A percentile compares a stretch with the other conserved stretches of the same genome.
phyloP scores from a whole-genome alignment of 2,329 filamentous ascomycete species.

The Pseudogymnoascus sp. region DNA sequence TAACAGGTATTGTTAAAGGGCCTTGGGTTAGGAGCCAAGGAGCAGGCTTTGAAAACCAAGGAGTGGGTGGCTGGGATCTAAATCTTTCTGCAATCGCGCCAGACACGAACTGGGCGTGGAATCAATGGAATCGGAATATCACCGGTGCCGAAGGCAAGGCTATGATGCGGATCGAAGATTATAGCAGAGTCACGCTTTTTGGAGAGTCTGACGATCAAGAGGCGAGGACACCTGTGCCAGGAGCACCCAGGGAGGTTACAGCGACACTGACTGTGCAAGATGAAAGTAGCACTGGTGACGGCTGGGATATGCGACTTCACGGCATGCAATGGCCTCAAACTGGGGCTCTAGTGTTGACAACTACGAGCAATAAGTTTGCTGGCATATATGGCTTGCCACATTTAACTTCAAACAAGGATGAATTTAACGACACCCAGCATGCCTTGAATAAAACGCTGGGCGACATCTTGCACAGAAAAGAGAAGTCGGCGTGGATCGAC shows the following conservation, averaged over 20 bases:
- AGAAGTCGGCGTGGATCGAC: slow-evolving; percentile 45
- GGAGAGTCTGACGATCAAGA: slow-evolving; percentile 24
- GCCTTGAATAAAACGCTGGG: slow-evolving; percentile 68
- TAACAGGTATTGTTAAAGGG: slow-evolving; percentile 27
- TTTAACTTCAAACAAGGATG: slow-evolving; percentile 52
- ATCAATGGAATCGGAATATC: slow-evolving; percentile 69
- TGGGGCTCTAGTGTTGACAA: slow-evolving; percentile 73
- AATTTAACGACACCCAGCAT: slow-evolving; percentile 48
- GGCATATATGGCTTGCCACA: slow-evolving; percentile 87
- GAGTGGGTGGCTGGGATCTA: slow-evolving; percentile 33
- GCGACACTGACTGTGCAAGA: slow-evolving; percentile 68
- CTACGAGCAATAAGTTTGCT: slow-evolving; percentile 89
- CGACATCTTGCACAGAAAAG: slow-evolving; percentile 57
- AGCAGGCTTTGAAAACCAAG: slow-evolving; percentile 1
- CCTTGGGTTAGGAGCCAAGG: slow-evolving; percentile 23
- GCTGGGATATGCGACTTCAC: slow-evolving; percentile 71
- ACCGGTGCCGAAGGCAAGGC: slow-evolving; percentile 65
- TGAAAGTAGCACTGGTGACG: slow-evolving; percentile 57
- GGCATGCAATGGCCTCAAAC: slow-evolving; percentile 81
- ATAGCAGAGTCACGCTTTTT: slow-evolving; percentile 12
- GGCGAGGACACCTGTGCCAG: slow-evolving; percentile 14
- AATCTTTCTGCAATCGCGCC: slow-evolving; percentile 60
- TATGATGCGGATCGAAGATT: slow-evolving; percentile 56
- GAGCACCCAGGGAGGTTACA: slow-evolving; percentile 50
- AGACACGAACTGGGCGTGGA: slow-evolving; percentile 53